phyloP scores from a whole-genome alignment of 805 yeast species.

The Lipomyces sp. region DNA sequence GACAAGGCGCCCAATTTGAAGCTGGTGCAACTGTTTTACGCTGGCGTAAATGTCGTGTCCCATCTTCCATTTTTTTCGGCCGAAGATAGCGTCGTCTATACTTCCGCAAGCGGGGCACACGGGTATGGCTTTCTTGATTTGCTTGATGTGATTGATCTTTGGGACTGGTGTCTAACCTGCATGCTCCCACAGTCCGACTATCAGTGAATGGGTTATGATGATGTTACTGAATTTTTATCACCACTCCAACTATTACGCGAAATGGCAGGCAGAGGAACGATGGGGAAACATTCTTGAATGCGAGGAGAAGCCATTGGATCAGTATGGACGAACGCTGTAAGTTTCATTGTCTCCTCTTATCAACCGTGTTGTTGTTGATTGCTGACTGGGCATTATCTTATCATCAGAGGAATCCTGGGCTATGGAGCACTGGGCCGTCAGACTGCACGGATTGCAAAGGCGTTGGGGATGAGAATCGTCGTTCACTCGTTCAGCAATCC shows the following conservation, averaged over 20 bases:
- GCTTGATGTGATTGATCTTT: not conserved
- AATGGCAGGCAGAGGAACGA: slow-evolving; percentile 24
- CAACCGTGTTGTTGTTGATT: too few species aligned
- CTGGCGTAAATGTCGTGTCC: slow-evolving; percentile 26
- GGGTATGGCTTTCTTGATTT: slow-evolving; percentile 15
- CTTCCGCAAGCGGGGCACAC: slow-evolving; percentile 30
- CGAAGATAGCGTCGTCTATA: slow-evolving; percentile 11
- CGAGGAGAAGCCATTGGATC: slow-evolving; percentile 8
- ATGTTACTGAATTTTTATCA: slow-evolving; percentile 24
- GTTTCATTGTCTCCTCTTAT: slow-evolving; percentile 27
- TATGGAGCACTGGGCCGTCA: slow-evolving; percentile 70
- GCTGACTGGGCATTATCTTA: not conserved
- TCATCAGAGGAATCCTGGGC: slow-evolving; percentile 58
- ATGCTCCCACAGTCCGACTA: slow-evolving; percentile 20
- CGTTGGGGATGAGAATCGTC: slow-evolving; percentile 58
- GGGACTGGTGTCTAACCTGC: not conserved
- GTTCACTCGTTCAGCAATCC: slow-evolving; percentile 28
- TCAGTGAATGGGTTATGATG: slow-evolving; percentile 28
- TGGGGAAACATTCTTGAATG: slow-evolving; percentile 24
- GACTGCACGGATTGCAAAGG: slow-evolving; percentile 53
- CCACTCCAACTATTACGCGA: slow-evolving; percentile 10
- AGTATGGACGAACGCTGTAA: slow-evolving; percentile 23
- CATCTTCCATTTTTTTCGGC: slow-evolving; percentile 10
- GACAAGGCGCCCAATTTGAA: slow-evolving; percentile 29
- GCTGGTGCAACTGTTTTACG: slow-evolving; percentile 26